Conservation (phyloP, 2,329 filamentous ascomycete species). For the Madurella fahalii region DNA sequence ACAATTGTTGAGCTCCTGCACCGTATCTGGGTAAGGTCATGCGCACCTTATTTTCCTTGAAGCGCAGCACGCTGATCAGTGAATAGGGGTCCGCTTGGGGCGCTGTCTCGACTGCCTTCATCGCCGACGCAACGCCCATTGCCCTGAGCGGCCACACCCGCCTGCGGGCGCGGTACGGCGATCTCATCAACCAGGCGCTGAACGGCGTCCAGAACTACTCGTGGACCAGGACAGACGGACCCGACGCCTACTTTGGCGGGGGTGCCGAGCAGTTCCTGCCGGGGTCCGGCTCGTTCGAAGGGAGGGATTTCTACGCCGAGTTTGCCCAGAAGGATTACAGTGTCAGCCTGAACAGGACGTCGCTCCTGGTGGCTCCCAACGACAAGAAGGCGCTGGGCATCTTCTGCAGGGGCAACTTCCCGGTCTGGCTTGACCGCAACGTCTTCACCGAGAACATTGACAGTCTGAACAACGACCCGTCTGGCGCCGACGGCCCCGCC, state of each 20-base stretch:
- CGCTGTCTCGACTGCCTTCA: constrained; percentile 73
- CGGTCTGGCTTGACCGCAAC: constrained; percentile 83
- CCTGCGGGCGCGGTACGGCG: constrained; percentile 62
- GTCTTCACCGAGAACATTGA: constrained; percentile 69
- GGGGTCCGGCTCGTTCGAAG: constrained; percentile 59
- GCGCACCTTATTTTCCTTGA: too few species aligned
- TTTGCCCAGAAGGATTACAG: constrained; percentile 71
- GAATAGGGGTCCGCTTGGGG: constrained; percentile 52
- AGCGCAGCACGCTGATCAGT: constrained; percentile 1
- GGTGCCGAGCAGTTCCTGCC: constrained; percentile 78
- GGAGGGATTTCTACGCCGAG: constrained; percentile 74
- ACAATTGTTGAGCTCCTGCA: constrained; percentile 75
- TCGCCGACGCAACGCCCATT: constrained; percentile 78
- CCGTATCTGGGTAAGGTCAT: constrained; percentile 57
- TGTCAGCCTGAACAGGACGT: constrained; percentile 69
- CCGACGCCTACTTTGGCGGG: constrained; percentile 78
- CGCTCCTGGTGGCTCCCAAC: constrained; percentile 55
- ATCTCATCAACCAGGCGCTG: constrained; percentile 71
- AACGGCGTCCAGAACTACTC: constrained; percentile 75
- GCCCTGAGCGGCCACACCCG: constrained; percentile 71
- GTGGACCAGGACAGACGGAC: constrained; percentile 70
- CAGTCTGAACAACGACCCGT: constrained; percentile 63
- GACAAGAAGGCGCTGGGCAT: constrained; percentile 67
- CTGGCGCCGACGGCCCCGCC: constrained; percentile 60
- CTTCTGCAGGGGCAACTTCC: constrained; percentile 70